Evolutionary conservation across 1,139 yeast genomes (phyloP), one percentile per base, ranked within the genome.

Genomic region (Zygosaccharomyces sapae): DNA sequence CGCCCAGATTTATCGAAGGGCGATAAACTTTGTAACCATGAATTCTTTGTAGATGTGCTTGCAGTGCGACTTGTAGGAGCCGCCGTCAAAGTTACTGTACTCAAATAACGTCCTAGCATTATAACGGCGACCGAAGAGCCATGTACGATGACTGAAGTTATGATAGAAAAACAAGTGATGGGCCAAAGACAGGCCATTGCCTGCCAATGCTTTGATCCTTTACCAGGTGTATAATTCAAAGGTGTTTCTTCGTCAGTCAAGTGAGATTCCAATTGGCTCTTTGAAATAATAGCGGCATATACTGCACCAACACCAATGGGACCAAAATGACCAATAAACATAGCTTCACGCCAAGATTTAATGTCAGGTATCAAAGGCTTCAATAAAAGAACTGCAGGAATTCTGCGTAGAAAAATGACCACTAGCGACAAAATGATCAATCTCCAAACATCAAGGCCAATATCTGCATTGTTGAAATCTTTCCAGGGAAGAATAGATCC

Each of bases 261-360:
- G 36, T 67, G 66, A 10, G 71, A 73, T 61, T 88, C 96, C 41
- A 92, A 73, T 55, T 86, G 92, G 13, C 81, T 80, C 55, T 92
- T 77, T 1, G 96, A 90, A 57, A 89, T 71, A 51, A 92, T 84
- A 10, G 89, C 82, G 18, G 96, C 95, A 69, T 87, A 92, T 18
- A 92, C 79, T 1, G 97, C 97, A 54, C 97, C 97, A 7, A 92
- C 98, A 47, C 98, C 98, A 63, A 92, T 88, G 8, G 98, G 98
- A 39, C 98, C 98, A 66, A 92, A 92, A 70, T 92, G 97, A 20
- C 97, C 97, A 66, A 95, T 90, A 62, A 92, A 89, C 6, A 92
- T 63, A 0, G 97, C 97, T 64, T 92, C 97, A 67, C 96, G 79
- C 97, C 97, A 90, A 33, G 92, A 81, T 58, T 87, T 81, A 40